Conservation (phyloP, 768 basidiomycete genomes). For the Cystofilobasidium bisporidii region DNA sequence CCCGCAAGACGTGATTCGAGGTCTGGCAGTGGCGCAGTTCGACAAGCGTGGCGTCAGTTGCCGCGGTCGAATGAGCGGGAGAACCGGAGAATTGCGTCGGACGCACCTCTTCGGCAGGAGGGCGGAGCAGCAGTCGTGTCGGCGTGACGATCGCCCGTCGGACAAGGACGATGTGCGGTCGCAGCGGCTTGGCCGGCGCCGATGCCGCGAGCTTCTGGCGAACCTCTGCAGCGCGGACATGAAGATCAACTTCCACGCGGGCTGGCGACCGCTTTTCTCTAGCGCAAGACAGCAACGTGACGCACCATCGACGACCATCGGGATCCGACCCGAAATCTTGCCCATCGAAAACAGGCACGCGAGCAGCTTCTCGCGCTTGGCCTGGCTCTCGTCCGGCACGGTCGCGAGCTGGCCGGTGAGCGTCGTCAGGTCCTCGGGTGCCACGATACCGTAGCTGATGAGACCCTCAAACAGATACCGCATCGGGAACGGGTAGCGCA, state of each 20-base stretch:
- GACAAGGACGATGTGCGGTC: constrained; percentile 7
- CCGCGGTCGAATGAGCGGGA: too few species aligned
- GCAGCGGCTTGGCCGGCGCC: neutral
- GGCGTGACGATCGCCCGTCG: constrained; percentile 31
- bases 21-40: constrained; percentile 5
- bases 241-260: too few species aligned
- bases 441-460: constrained; percentile 18
- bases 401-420: neutral
- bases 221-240: neutral
- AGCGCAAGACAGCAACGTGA: neutral
- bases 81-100: neutral
- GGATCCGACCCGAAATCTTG: constrained; percentile 8
- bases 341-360: constrained; percentile 11
- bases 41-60: neutral
- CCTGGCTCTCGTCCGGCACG: neutral
- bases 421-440: constrained; percentile 16
- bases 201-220: neutral
- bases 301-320: constrained; percentile 1
- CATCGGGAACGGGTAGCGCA: constrained; percentile 16
- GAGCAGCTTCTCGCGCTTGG: constrained; percentile 8
- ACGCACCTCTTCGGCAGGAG: constrained; percentile 28
- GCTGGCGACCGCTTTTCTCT: too few species aligned
- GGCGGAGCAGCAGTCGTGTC: constrained; percentile 30
- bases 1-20: constrained; percentile 29
- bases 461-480: constrained; percentile 26